Conservation (phyloP, 306 rosid species). For the Fragaria ananassa region DNA sequence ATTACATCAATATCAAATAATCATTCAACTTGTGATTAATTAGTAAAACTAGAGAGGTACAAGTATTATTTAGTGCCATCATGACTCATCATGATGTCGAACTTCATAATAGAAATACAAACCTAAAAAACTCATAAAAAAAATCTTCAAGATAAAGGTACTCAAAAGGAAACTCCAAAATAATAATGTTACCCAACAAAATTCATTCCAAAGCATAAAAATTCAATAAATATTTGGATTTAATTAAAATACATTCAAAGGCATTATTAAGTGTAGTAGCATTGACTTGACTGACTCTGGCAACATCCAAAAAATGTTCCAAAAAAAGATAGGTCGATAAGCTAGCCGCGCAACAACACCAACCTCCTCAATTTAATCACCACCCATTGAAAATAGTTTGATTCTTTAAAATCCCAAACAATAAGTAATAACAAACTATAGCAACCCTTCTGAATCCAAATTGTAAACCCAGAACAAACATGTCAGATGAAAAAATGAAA, state of each 20-base stretch:
- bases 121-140: neutral
- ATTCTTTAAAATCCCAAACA: neutral
- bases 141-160: neutral
- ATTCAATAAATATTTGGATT: neutral
- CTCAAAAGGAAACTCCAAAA: neutral
- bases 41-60: neutral
- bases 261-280: neutral
- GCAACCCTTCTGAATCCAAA: neutral
- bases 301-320: conserved; percentile 15
- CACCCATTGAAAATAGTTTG: neutral
- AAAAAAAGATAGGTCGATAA: neutral
- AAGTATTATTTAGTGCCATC: conserved; percentile 7
- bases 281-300: conserved; percentile 17
- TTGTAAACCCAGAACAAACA: neutral
- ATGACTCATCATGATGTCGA: neutral
- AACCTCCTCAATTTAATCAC: neutral
- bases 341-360: conserved; percentile 4
- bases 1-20: neutral
- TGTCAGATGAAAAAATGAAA: neutral
- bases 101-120: neutral
- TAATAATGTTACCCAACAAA: neutral
- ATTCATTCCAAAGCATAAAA: neutral
- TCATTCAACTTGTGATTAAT: neutral
- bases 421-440: neutral
- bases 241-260: neutral